phyloP scores from a whole-genome alignment of 177 flowering plant species.

The Vitis hybrid region DNA sequence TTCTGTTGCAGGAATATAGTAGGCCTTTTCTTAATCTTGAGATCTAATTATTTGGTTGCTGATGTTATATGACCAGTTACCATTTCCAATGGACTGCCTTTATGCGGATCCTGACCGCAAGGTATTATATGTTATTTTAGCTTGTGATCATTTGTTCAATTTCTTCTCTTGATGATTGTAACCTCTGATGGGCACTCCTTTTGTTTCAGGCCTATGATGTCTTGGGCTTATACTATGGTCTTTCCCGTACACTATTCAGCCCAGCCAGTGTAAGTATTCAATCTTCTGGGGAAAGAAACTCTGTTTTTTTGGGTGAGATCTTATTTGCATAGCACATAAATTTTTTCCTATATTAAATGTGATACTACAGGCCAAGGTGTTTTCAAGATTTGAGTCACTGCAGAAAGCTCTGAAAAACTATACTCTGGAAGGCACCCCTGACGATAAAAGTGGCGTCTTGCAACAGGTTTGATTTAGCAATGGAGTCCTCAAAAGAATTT shows the following conservation, averaged over 20 bases:
- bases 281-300: background rate
- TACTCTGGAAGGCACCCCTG: conserved; percentile 83
- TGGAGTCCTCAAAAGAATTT: too few species aligned
- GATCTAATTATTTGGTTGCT: conserved; percentile 17
- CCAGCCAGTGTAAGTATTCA: conserved; percentile 72
- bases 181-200: conserved; percentile 1
- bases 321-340: background rate
- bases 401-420: conserved; percentile 71
- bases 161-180: background rate
- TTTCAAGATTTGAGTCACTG: conserved; percentile 57
- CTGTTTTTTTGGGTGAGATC: background rate
- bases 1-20: background rate
- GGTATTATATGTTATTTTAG: conserved; percentile 34
- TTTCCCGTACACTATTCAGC: conserved; percentile 88
- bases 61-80: conserved; percentile 49
- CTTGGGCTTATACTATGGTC: conserved; percentile 78
- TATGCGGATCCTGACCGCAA: conserved; percentile 89
- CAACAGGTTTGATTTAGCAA: conserved; percentile 61
- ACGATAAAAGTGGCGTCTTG: conserved; percentile 73
- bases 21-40: background rate
- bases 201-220: conserved; percentile 73
- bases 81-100: conserved; percentile 86
- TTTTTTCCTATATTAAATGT: background rate
- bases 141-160: background rate
- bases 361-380: conserved; percentile 61